These are phyloP conservation scores for Fusarium armeniacum DNA, from an alignment of 2,329 filamentous ascomycete species.

Conservation along the genomic window DNA sequence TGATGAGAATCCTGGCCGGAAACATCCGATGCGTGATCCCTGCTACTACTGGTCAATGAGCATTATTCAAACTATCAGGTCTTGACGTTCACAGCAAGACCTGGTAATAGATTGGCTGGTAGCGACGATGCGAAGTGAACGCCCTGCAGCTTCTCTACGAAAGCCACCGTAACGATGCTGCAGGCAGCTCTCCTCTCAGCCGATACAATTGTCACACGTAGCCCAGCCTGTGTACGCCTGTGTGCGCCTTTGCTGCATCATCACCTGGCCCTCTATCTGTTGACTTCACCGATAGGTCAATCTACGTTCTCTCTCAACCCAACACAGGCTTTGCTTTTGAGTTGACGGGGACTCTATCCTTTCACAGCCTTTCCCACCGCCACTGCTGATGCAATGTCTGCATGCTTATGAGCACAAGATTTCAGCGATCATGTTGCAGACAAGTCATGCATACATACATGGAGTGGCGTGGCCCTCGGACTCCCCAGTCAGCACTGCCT, in stretches of 20 bases:
- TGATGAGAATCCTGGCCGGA: slow-evolving; percentile 8
- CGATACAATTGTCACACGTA: slow-evolving; percentile 48
- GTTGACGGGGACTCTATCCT: slow-evolving; percentile 23
- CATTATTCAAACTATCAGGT: slow-evolving; percentile 4
- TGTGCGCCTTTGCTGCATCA: slow-evolving; percentile 8
- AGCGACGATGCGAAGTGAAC: background rate
- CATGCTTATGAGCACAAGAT: slow-evolving; percentile 25
- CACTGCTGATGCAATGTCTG: slow-evolving; percentile 32
- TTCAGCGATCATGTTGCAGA: slow-evolving; percentile 20
- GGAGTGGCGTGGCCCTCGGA: slow-evolving; percentile 12
- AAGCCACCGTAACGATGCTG: slow-evolving; percentile 37
- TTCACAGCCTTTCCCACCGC: slow-evolving; percentile 36
- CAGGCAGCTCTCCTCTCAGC: slow-evolving; percentile 42
- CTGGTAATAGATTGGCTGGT: background rate
- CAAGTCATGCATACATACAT: slow-evolving; percentile 22
- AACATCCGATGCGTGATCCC: slow-evolving; percentile 24
- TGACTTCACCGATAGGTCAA: slow-evolving; percentile 40
- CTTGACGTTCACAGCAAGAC: slow-evolving; percentile 4
- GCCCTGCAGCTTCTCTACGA: slow-evolving; percentile 10
- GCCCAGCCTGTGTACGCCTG: slow-evolving; percentile 12
- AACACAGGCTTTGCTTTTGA: slow-evolving; percentile 15
- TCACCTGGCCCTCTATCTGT: slow-evolving; percentile 32
- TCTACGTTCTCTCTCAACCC: slow-evolving; percentile 12
- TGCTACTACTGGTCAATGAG: slow-evolving; percentile 11
- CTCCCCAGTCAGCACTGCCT: slow-evolving; percentile 26